These are phyloP conservation scores for Ciborinia camelliae DNA, from an alignment of 2,329 filamentous ascomycete genomes.

Conservation along the genomic window DNA sequence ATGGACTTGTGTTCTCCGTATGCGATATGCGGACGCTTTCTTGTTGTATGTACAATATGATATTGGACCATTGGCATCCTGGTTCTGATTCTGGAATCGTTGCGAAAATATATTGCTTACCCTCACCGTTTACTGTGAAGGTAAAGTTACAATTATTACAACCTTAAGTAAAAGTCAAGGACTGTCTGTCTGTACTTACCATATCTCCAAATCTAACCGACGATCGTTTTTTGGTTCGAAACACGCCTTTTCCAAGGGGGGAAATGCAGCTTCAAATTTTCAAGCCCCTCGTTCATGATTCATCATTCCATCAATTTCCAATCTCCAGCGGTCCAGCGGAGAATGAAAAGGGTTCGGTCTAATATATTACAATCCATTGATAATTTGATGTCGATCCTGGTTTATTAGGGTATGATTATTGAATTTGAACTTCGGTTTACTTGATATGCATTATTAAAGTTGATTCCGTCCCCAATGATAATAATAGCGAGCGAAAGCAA, in stretches of 20 bases:
- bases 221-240: slow-evolving; percentile 7
- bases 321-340: slow-evolving; percentile 9
- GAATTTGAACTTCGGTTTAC: neutral
- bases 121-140: neutral
- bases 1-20: neutral
- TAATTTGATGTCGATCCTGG: slow-evolving; percentile 12
- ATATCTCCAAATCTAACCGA: neutral
- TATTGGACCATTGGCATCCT: neutral
- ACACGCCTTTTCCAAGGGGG: slow-evolving; percentile 13
- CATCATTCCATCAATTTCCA: neutral
- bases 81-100: neutral
- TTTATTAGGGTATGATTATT: slow-evolving; percentile 15
- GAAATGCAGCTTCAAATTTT: neutral
- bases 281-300: neutral
- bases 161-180: too few relatives aligned
- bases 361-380: slow-evolving; percentile 5
- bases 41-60: neutral
- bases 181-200: too few relatives aligned
- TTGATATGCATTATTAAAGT: too few relatives aligned
- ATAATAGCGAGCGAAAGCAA: neutral
- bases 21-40: neutral
- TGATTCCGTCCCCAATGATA: neutral
- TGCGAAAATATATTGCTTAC: neutral
- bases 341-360: neutral
- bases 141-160: too few relatives aligned